A percentile compares a stretch with the other conserved stretches of the same genome.
Evolutionary conservation across 371 early-diverging fungal genomes (phyloP).

Genomic region (Rhizomucor miehei): DNA sequence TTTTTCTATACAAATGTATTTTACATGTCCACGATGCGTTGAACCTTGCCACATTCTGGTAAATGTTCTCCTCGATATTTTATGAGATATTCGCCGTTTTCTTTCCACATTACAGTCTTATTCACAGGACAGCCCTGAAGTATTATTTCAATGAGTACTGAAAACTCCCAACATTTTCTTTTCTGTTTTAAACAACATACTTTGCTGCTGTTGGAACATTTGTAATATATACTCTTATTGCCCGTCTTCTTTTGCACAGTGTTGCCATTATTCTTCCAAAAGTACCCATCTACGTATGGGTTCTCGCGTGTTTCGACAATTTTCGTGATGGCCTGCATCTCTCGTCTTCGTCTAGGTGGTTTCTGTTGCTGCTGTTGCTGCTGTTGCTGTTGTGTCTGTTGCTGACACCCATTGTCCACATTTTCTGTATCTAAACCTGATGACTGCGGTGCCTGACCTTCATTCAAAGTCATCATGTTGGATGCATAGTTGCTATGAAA

Average conservation of each 20-base stretch:
- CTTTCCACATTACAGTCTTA: slow-evolving; percentile 65
- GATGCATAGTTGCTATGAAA: slow-evolving; percentile 1
- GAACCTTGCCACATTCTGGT: slow-evolving; percentile 52
- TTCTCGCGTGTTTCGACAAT: slow-evolving; percentile 61
- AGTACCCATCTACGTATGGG: slow-evolving; percentile 51
- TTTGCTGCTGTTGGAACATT: slow-evolving; percentile 50
- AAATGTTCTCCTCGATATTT: slow-evolving; percentile 66
- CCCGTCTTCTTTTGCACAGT: slow-evolving; percentile 63
- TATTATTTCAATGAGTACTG: no score
- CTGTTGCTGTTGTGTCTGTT: background rate
- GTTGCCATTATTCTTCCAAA: slow-evolving; percentile 69
- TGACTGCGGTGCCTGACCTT: no score
- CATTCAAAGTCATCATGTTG: background rate
- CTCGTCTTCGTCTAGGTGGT: slow-evolving; percentile 50
- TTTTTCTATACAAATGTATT: no score
- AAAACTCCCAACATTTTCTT: no score
- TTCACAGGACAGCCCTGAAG: slow-evolving; percentile 57
- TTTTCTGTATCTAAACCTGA: background rate
- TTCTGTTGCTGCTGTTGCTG: background rate
- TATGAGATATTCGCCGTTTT: slow-evolving; percentile 58
- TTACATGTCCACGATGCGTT: slow-evolving; percentile 48
- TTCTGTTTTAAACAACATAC: no score
- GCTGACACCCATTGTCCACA: background rate
- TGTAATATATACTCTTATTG: slow-evolving; percentile 60
- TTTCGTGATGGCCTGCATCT: slow-evolving; percentile 66